Evolutionary conservation across 2,329 filamentous ascomycete genomes (phyloP), one percentile per base, ranked within the genome.

Genomic region (Paramyrothecium roridum): DNA sequence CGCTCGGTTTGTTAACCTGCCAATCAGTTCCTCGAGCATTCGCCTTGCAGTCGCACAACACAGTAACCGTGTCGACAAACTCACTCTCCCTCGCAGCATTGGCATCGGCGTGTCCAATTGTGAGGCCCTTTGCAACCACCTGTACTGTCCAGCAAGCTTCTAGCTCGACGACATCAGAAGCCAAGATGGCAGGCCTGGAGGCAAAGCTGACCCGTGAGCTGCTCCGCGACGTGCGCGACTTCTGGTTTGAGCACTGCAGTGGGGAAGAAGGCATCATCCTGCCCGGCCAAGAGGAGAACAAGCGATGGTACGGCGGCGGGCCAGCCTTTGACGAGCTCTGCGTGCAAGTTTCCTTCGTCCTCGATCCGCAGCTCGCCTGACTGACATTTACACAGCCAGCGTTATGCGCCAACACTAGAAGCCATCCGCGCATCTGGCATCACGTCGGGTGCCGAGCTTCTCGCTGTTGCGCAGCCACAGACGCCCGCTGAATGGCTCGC

Each of bases 401-500:
- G 61, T 3, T 75, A 70, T 53, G 63, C 61, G 1, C 67, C 70
- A 0, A 60, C 67, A 2, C 63, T 75, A 0, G 69, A 75, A 13
- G 66, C 69, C n/a, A 64, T 76, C 33, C 65, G 59, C 6, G 52
- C 57, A 0, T 57, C 67, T 0, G 61, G 61, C 19, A 51, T 66
- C 13, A 65, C 63, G 3, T 67, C 70, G 1, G 67, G 63, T 1
- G 52, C 63, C 10, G 64, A 70, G 43, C 56, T 76, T 50, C 49
- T 75, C 34, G 59, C 61, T 7, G 53, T 64, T 16, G 57, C 65
- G 1, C 57, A 63, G 12, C 70, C 67, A 4, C 52, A 58, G 3
- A 56, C 58, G 3, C 64, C 73, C 1, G 52, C 66, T 7, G 71
- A 74, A 58, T 75, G 71, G 68, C 69, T 88, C 2, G 74, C 76